phyloP scores from a whole-genome alignment of 129 eudicot genomes.

The Glebionis coronaria region DNA sequence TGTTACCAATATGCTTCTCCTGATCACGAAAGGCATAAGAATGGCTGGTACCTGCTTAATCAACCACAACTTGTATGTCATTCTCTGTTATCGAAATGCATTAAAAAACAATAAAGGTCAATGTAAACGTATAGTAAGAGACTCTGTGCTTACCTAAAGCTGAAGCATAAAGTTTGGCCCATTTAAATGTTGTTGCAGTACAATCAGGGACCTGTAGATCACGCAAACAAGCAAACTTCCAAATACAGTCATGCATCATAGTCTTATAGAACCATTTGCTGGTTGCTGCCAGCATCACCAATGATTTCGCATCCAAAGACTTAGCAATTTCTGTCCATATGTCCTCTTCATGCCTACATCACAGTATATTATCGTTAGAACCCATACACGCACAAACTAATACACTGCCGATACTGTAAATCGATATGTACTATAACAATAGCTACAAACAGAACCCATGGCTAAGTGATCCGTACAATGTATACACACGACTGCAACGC shows the following conservation, averaged over 20 bases:
- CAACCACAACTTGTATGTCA: constrained; percentile 9
- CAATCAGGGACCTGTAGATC: constrained; percentile 94
- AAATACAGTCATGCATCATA: constrained; percentile 62
- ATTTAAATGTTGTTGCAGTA: constrained; percentile 50
- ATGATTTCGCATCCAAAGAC: constrained; percentile 76
- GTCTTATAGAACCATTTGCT: constrained; percentile 66
- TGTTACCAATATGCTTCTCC: constrained; percentile 90
- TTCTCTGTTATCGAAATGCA: not conserved
- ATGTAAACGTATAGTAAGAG: constrained; percentile 25
- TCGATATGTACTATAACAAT: not conserved
- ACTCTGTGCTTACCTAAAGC: constrained; percentile 57
- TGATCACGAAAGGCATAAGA: constrained; percentile 73
- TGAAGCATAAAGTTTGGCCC: constrained; percentile 68
- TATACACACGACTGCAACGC: constrained; percentile 6
- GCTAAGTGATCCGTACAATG: not conserved
- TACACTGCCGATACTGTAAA: not conserved
- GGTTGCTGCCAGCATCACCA: constrained; percentile 79
- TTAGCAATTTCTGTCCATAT: constrained; percentile 92
- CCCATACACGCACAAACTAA: not conserved
- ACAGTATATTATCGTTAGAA: not conserved
- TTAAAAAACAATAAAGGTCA: constrained; percentile 4
- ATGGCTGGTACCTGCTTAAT: constrained; percentile 83
- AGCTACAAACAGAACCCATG: constrained; percentile 8
- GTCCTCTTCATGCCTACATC: constrained; percentile 70
- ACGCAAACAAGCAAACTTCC: constrained; percentile 87